phyloP scores from a whole-genome alignment of 176 grass and related monocot species.

The Raddia guianensis region DNA sequence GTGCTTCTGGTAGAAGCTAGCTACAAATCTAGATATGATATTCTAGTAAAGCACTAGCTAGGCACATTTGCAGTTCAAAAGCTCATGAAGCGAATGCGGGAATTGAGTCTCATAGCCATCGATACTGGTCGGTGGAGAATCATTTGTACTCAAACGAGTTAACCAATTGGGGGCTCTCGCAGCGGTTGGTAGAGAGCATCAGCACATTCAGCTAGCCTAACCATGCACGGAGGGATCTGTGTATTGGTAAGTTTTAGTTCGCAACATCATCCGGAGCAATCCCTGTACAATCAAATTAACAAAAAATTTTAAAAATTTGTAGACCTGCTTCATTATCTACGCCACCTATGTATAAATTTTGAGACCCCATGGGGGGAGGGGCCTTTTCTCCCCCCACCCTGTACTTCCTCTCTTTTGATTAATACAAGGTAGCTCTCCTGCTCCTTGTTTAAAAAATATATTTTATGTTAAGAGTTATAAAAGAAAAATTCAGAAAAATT shows the following conservation, averaged over 20 bases:
- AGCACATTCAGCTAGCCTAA: neutral
- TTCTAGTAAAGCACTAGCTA: neutral
- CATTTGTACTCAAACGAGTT: neutral
- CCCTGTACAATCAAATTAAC: too few relatives aligned
- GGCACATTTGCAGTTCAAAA: slow-evolving; percentile 16
- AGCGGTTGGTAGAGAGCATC: slow-evolving; percentile 29
- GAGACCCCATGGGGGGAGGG: too few relatives aligned
- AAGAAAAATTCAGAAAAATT: too few relatives aligned
- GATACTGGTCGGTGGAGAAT: slow-evolving; percentile 29
- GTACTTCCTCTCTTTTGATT: too few relatives aligned
- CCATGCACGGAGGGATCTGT: neutral
- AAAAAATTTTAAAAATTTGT: too few relatives aligned
- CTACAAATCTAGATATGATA: neutral
- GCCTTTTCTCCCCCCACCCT: too few relatives aligned
- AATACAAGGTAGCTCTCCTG: too few relatives aligned
- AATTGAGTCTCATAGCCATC: neutral
- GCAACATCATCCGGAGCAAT: too few relatives aligned
- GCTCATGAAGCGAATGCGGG: neutral
- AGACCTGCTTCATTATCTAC: too few relatives aligned
- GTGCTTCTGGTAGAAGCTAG: slow-evolving; percentile 42
- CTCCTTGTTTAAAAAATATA: too few relatives aligned
- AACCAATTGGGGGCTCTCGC: slow-evolving; percentile 26
- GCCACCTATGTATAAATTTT: too few relatives aligned
- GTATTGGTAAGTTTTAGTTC: neutral
- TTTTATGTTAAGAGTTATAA: too few relatives aligned